These are phyloP conservation scores for Skeletonema menzelii DNA, from an alignment of 108 stramenopile genomes.

Conservation along the genomic window DNA sequence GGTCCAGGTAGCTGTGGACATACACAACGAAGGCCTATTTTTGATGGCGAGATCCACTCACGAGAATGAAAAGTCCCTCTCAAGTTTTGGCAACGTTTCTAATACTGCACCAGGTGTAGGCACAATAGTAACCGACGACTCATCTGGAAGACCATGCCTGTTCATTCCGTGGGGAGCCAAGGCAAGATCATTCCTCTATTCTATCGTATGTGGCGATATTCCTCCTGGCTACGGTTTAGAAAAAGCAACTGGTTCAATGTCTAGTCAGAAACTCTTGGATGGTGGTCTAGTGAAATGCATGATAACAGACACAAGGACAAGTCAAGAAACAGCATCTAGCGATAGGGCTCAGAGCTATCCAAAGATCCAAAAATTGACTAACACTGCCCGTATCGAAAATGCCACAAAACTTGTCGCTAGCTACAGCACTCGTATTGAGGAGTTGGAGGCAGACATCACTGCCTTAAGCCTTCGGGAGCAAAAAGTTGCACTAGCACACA, in stretches of 20 bases:
- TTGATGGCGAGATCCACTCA: slow-evolving; percentile 26
- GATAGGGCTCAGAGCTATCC: slow-evolving; percentile 41
- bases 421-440: neutral
- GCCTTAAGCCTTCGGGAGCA: neutral
- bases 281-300: slow-evolving; percentile 72
- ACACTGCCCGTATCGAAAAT: neutral
- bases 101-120: neutral
- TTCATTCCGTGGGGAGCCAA: slow-evolving; percentile 72
- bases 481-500: neutral
- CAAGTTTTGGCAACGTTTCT: neutral
- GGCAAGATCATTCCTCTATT: slow-evolving; percentile 52
- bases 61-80: slow-evolving; percentile 12
- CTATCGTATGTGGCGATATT: slow-evolving; percentile 69
- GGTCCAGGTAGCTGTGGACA: slow-evolving; percentile 69
- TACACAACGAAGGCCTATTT: slow-evolving; percentile 85
- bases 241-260: slow-evolving; percentile 21
- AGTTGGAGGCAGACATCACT: neutral
- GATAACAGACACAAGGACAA: slow-evolving; percentile 67
- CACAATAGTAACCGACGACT: neutral
- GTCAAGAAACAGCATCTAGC: slow-evolving; percentile 55
- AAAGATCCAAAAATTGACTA: slow-evolving; percentile 4
- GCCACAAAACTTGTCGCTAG: neutral
- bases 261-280: slow-evolving; percentile 33
- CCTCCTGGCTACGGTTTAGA: slow-evolving; percentile 36
- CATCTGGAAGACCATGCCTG: slow-evolving; percentile 3